These are phyloP conservation scores for Jaltomata sinuosa DNA, from an alignment of 257 asterid genomes.

Conservation along the genomic window DNA sequence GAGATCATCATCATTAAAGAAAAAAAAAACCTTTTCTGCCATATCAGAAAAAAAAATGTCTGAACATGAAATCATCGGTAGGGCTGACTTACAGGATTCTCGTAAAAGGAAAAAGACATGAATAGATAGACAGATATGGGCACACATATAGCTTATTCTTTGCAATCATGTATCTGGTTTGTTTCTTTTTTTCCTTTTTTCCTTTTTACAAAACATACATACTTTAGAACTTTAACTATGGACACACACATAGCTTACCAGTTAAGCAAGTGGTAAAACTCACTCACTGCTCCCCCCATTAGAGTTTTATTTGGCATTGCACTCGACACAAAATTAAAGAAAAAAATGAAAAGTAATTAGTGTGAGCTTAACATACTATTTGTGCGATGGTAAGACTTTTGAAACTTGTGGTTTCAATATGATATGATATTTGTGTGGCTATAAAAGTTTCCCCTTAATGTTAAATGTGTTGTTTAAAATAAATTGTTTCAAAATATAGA, in stretches of 20 bases:
- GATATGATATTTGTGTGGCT: neutral
- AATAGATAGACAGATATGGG: neutral
- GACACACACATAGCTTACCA: neutral
- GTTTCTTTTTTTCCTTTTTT: neutral
- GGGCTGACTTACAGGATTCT: neutral
- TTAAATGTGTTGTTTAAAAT: too few species aligned
- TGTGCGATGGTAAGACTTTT: too few species aligned
- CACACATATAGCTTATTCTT: neutral
- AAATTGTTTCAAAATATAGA: too few species aligned
- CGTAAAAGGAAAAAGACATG: neutral
- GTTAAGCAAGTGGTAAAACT: neutral
- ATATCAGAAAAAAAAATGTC: neutral
- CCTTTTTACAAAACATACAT: neutral
- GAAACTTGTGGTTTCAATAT: too few species aligned
- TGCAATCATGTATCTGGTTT: neutral
- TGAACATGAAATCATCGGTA: neutral
- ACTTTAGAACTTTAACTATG: neutral
- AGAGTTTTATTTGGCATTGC: too few species aligned
- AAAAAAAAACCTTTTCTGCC: neutral
- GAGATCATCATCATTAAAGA: neutral
- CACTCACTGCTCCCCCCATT: too few species aligned
- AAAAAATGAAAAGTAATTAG: neutral
- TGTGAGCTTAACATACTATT: too few species aligned
- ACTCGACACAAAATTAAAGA: too few species aligned
- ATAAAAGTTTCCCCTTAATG: too few species aligned